These are phyloP conservation scores for Suhomyces tanzawaensis DNA, from an alignment of 805 yeast genomes.

Conservation along the genomic window DNA sequence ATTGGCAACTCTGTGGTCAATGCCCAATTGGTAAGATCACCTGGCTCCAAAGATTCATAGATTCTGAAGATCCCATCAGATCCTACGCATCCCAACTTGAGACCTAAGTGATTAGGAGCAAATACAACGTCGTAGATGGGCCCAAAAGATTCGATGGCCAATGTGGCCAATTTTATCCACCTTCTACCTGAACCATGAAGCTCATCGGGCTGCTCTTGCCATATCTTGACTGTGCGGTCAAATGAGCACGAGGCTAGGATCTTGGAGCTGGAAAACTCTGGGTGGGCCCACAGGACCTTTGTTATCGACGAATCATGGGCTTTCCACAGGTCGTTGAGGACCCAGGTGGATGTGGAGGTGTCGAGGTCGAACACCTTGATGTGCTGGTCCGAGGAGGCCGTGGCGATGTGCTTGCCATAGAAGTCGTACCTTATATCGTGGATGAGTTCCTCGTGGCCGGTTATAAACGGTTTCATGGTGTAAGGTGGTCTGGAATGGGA, in stretches of 20 bases:
- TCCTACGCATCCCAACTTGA: conserved; percentile 82
- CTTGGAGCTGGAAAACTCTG: conserved; percentile 76
- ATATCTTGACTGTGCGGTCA: conserved; percentile 83
- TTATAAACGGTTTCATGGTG: conserved; percentile 63
- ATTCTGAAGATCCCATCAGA: conserved; percentile 83
- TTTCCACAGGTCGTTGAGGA: conserved; percentile 83
- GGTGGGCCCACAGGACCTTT: conserved; percentile 87
- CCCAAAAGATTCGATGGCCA: conserved; percentile 78
- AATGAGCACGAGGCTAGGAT: conserved; percentile 84
- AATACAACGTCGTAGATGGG: conserved; percentile 88
- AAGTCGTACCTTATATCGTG: conserved; percentile 91
- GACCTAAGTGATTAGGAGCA: conserved; percentile 81
- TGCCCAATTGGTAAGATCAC: conserved; percentile 83
- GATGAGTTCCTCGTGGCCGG: conserved; percentile 91
- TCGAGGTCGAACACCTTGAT: conserved; percentile 83
- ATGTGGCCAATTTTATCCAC: conserved; percentile 72
- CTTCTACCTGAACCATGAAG: conserved; percentile 74
- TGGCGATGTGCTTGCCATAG: conserved; percentile 89
- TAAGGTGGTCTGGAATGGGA: too few species aligned
- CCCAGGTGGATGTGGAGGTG: conserved; percentile 69
- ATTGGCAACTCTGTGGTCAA: conserved; percentile 68
- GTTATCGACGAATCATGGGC: conserved; percentile 92
- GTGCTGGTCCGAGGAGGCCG: conserved; percentile 93
- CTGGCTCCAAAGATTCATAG: conserved; percentile 86
- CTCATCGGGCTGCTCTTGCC: conserved; percentile 88